phyloP scores from a whole-genome alignment of 1,284 basidiomycete genomes.

The Thelephora terrestris region DNA sequence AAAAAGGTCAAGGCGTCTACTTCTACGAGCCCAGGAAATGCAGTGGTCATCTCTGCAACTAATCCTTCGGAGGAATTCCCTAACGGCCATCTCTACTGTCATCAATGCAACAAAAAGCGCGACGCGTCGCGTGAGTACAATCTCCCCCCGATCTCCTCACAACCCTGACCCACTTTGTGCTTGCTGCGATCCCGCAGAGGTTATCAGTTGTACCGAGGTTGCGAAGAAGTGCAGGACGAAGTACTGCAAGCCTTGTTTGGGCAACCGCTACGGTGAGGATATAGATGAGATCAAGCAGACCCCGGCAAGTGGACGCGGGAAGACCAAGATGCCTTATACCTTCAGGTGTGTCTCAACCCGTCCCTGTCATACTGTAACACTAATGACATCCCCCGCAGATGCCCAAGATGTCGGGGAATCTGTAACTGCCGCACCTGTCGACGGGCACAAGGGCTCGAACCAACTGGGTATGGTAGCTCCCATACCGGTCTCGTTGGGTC shows the following conservation, averaged over 20 bases:
- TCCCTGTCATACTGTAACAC: background rate
- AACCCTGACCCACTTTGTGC: conserved; percentile 1
- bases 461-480: conserved; percentile 38
- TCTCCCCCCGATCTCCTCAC: conserved; percentile 4
- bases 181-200: conserved; percentile 22
- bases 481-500: no score
- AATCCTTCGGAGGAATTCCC: conserved; percentile 22
- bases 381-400: conserved; percentile 30
- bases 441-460: conserved; percentile 47
- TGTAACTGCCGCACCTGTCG: conserved; percentile 61
- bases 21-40: conserved; percentile 1
- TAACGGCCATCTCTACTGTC: conserved; percentile 42
- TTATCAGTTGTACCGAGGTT: conserved; percentile 38
- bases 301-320: conserved; percentile 16
- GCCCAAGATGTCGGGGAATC: conserved; percentile 51
- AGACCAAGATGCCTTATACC: conserved; percentile 31
- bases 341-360: conserved; percentile 38
- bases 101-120: conserved; percentile 58
- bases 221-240: conserved; percentile 40
- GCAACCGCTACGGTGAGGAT: conserved; percentile 51
- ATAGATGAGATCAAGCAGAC: conserved; percentile 33
- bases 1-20: conserved; percentile 3
- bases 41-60: conserved; percentile 5
- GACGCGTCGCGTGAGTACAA: conserved; percentile 33
- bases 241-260: conserved; percentile 56